Percentiles rank a stretch among this genome's conserved stretches.
Evolutionary conservation across 1,139 yeast genomes (phyloP).

Genomic region (Zygotorulaspora mrakii): DNA sequence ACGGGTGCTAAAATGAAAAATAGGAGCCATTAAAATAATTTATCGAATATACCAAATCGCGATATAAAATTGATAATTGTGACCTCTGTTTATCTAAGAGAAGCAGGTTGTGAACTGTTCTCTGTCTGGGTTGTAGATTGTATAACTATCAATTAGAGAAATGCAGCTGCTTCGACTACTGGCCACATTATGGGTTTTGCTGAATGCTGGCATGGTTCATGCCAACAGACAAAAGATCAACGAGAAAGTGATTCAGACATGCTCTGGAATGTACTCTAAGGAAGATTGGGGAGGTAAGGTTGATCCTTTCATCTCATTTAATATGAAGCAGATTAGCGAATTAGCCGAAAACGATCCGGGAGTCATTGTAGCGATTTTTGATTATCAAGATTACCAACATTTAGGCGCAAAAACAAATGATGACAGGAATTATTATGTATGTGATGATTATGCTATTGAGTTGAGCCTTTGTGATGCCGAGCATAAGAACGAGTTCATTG

Average conservation of each 20-base stretch:
- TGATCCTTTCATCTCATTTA: conserved; percentile 59
- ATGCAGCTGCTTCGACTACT: conserved; percentile 10
- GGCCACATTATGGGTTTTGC: conserved; percentile 6
- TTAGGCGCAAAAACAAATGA: conserved; percentile 50
- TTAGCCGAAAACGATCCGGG: conserved; percentile 39
- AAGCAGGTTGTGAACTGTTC: no score
- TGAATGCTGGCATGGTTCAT: conserved; percentile 16
- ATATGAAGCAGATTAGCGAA: conserved; percentile 43
- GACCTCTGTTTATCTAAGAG: no score
- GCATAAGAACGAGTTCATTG: conserved; percentile 60
- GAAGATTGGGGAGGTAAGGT: conserved; percentile 81
- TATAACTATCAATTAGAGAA: not conserved
- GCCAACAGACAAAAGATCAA: conserved; percentile 53
- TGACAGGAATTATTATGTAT: conserved; percentile 53
- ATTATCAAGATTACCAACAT: conserved; percentile 68
- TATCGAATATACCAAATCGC: no score
- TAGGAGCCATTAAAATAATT: not conserved
- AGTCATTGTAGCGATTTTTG: conserved; percentile 71
- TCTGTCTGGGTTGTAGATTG: no score
- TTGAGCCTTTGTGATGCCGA: conserved; percentile 53
- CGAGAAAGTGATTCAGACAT: conserved; percentile 54
- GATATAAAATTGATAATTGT: no score
- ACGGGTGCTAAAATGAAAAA: not conserved
- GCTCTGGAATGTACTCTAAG: conserved; percentile 87
- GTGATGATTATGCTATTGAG: conserved; percentile 67